Conservation (phyloP, 129 eudicot genomes). For the Glebionis coronaria region DNA sequence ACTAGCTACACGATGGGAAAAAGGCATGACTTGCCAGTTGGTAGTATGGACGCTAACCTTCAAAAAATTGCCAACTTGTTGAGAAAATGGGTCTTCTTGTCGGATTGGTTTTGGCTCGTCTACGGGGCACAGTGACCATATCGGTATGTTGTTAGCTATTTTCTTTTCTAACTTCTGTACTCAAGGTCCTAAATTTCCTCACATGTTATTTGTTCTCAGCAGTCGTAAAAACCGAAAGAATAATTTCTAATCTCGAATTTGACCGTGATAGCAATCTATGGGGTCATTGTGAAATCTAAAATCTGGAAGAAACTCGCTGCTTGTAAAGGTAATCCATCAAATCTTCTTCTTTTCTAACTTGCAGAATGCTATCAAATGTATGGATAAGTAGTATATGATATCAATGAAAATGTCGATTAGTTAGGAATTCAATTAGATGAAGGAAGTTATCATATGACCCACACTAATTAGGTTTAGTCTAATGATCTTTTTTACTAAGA, state of each 20-base stretch:
- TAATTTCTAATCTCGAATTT: conserved; percentile 85
- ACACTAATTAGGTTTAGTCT: background rate
- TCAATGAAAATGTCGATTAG: background rate
- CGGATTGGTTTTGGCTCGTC: conserved; percentile 35
- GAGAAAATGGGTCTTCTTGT: conserved; percentile 88
- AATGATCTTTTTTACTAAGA: background rate
- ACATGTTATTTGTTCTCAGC: conserved; percentile 30
- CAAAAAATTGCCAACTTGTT: too few species aligned
- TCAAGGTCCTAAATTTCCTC: background rate
- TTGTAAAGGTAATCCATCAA: conserved; percentile 62
- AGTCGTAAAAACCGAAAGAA: conserved; percentile 45
- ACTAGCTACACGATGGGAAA: conserved; percentile 72
- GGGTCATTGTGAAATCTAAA: conserved; percentile 58
- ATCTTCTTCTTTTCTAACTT: conserved; percentile 1
- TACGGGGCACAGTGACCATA: conserved; percentile 28
- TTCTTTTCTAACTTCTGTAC: background rate
- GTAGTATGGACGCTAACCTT: too few species aligned
- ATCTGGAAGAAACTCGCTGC: conserved; percentile 60
- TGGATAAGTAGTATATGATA: background rate
- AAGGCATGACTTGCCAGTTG: too few species aligned
- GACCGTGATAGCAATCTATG: conserved; percentile 91
- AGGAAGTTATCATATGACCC: too few species aligned
- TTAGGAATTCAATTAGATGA: background rate
- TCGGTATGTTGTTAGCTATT: conserved; percentile 35
- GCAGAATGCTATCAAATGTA: background rate